Percentiles rank a stretch among this genome's conserved stretches.
Evolutionary conservation across 2,329 filamentous ascomycete species (phyloP).

Genomic region (Alternaria viburni): DNA sequence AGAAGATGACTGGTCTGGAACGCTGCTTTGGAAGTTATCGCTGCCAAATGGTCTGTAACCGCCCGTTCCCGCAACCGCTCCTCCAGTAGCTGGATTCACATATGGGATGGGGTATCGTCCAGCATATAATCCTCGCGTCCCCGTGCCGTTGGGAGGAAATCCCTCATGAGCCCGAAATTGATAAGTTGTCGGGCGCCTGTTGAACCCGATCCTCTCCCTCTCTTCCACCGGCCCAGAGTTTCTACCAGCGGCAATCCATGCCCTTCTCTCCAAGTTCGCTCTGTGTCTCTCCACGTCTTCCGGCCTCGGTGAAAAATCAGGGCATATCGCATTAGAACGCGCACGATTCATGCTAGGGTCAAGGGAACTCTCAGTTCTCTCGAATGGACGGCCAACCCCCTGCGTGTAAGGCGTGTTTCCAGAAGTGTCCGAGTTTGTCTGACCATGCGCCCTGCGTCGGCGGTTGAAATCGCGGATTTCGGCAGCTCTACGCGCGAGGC

Average conservation of each 20-base stretch:
- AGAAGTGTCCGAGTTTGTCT: neutral
- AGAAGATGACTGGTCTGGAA: neutral
- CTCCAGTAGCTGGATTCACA: neutral
- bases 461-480: neutral
- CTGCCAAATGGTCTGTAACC: neutral
- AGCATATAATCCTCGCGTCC: neutral
- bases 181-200: neutral
- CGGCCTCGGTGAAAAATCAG: neutral
- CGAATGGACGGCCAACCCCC: neutral
- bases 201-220: neutral
- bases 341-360: neutral
- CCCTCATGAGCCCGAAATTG: neutral
- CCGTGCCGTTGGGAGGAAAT: neutral
- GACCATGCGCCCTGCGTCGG: neutral
- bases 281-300: neutral
- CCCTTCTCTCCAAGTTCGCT: neutral
- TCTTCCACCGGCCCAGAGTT: neutral
- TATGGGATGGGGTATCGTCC: neutral
- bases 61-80: neutral
- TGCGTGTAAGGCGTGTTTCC: neutral
- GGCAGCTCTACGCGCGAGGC: neutral
- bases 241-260: neutral
- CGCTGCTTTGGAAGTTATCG: neutral
- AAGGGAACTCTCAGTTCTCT: neutral
- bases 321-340: neutral